phyloP scores from a whole-genome alignment of 1,284 basidiomycete genomes.

The Heterobasidion irregulare region DNA sequence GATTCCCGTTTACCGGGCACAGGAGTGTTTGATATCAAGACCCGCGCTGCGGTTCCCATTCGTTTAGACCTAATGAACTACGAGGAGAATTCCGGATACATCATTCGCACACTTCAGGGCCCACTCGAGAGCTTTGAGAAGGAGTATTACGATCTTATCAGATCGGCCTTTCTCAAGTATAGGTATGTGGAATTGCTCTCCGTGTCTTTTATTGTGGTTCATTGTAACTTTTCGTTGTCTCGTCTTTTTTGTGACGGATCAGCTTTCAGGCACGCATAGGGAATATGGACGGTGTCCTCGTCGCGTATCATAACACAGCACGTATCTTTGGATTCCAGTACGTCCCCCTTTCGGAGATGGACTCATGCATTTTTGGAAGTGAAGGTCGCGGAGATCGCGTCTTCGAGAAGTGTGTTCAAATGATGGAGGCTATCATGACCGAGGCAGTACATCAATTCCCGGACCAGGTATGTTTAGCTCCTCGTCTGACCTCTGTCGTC shows the following conservation, averaged over 20 bases:
- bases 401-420: conserved; percentile 68
- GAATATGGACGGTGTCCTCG: conserved; percentile 94
- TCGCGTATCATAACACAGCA: conserved; percentile 92
- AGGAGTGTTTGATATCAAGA: conserved; percentile 96
- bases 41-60: conserved; percentile 80
- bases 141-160: conserved; percentile 89
- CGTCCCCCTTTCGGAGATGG: conserved; percentile 83
- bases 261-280: conserved; percentile 96
- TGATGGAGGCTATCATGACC: conserved; percentile 68
- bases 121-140: conserved; percentile 72
- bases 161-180: conserved; percentile 94
- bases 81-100: conserved; percentile 74
- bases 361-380: conserved; percentile 69
- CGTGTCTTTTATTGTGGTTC: not conserved
- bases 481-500: not conserved
- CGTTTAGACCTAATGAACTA: conserved; percentile 85
- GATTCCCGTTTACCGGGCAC: conserved; percentile 80
- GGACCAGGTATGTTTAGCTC: conserved; percentile 40
- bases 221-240: not conserved
- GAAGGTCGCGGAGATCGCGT: conserved; percentile 58
- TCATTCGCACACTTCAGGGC: conserved; percentile 59
- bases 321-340: conserved; percentile 95
- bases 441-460: conserved; percentile 62
- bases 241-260: not conserved
- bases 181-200: conserved; percentile 35